Evolutionary conservation across 805 yeast genomes (phyloP).

Genomic region (Wickerhamiella allomyrinae): DNA sequence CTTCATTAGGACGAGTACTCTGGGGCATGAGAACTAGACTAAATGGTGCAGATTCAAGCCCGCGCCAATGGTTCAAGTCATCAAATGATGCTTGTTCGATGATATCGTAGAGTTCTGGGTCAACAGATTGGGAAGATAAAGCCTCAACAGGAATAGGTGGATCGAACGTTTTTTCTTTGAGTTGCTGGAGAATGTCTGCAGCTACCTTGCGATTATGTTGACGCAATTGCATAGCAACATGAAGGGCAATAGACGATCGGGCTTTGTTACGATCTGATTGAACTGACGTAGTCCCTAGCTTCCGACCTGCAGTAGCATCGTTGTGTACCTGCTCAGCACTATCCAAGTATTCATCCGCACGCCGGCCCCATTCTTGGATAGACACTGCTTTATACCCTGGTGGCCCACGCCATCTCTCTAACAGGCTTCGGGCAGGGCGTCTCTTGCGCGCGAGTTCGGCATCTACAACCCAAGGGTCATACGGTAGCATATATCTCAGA

Average conservation of each 20-base stretch:
- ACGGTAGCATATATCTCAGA: constrained; percentile 31
- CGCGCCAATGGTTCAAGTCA: constrained; percentile 4
- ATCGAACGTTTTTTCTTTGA: constrained; percentile 2
- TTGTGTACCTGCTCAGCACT: constrained; percentile 10
- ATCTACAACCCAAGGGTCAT: constrained; percentile 64
- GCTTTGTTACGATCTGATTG: background rate
- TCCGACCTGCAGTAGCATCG: constrained; percentile 1
- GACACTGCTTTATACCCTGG: constrained; percentile 38
- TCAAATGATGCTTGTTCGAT: constrained; percentile 2
- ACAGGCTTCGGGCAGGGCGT: background rate
- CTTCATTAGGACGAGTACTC: background rate
- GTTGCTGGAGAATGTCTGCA: constrained; percentile 1
- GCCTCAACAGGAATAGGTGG: background rate
- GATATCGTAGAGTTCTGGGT: background rate
- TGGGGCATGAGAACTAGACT: constrained; percentile 3
- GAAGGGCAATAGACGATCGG: background rate
- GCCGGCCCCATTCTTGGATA: constrained; percentile 19
- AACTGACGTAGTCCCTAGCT: background rate
- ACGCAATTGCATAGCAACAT: background rate
- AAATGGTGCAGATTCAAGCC: background rate
- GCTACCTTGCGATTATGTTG: constrained; percentile 4
- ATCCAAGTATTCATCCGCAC: constrained; percentile 15
- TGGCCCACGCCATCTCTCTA: constrained; percentile 56
- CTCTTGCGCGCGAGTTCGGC: constrained; percentile 39
- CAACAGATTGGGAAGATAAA: background rate